Conservation (phyloP, 2,329 filamentous ascomycete species). For the Emmonsia crescens region DNA sequence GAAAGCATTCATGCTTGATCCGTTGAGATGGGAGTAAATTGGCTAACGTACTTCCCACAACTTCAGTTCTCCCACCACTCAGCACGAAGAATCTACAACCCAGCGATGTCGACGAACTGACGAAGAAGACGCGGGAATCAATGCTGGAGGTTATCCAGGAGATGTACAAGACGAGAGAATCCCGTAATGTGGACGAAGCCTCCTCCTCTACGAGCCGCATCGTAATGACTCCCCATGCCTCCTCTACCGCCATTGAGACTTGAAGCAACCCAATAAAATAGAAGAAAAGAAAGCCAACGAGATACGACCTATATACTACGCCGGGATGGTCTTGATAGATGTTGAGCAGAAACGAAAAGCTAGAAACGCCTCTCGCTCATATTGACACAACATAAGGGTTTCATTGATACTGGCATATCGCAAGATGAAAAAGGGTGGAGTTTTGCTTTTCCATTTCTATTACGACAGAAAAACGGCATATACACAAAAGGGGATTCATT, state of each 20-base stretch:
- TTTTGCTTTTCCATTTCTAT: neutral
- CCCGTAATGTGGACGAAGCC: constrained; percentile 14
- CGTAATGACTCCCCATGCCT: constrained; percentile 1
- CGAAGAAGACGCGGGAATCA: constrained; percentile 54
- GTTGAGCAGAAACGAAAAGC: neutral
- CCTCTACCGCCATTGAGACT: constrained; percentile 1
- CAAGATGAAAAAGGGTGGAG: neutral
- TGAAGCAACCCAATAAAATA: neutral
- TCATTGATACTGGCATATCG: neutral
- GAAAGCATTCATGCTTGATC: neutral
- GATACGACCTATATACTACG: neutral
- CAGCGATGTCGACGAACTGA: constrained; percentile 66
- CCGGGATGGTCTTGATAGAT: neutral
- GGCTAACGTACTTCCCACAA: neutral
- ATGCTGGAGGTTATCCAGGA: constrained; percentile 56
- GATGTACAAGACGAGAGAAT: constrained; percentile 25
- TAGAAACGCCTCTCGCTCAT: neutral
- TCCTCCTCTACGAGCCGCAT: constrained; percentile 11
- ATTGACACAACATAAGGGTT: neutral
- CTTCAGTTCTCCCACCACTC: constrained; percentile 66
- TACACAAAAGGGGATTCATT: neutral
- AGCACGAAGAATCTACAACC: constrained; percentile 60
- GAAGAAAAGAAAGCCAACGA: neutral
- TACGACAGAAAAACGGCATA: neutral
- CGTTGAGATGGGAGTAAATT: neutral